phyloP scores from a whole-genome alignment of 2,329 filamentous ascomycete species.

The Diaporthe helianthi region DNA sequence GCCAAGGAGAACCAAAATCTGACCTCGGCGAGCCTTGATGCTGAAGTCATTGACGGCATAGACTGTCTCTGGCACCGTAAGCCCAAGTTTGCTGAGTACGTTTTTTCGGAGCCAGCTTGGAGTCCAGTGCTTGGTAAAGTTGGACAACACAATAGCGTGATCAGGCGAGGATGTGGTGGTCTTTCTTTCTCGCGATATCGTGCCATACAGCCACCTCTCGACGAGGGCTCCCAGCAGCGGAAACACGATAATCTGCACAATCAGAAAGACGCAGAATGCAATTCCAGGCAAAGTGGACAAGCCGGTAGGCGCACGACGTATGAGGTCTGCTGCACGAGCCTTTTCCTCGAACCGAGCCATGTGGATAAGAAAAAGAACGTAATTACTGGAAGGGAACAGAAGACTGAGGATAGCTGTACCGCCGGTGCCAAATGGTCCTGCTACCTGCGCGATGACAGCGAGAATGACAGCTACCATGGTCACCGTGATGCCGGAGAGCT shows the following conservation, averaged over 20 bases:
- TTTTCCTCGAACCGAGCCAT: conserved; percentile 79
- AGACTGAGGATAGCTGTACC: conserved; percentile 74
- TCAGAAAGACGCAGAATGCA: conserved; percentile 71
- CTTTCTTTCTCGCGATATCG: conserved; percentile 65
- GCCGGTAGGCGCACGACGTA: conserved; percentile 66
- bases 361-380: conserved; percentile 79
- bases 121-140: conserved; percentile 80
- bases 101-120: conserved; percentile 64
- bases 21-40: conserved; percentile 74
- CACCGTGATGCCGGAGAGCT: conserved; percentile 83
- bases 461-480: conserved; percentile 77
- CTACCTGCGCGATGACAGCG: conserved; percentile 81
- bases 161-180: conserved; percentile 30
- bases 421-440: conserved; percentile 66
- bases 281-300: conserved; percentile 62
- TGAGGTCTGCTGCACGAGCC: conserved; percentile 65
- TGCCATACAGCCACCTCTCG: conserved; percentile 79
- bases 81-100: conserved; percentile 27
- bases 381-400: conserved; percentile 87
- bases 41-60: conserved; percentile 79
- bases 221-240: conserved; percentile 77
- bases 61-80: conserved; percentile 60
- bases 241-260: conserved; percentile 80
- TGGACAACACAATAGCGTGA: conserved; percentile 72
- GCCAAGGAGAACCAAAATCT: conserved; percentile 86